phyloP scores from a whole-genome alignment of 2,329 filamentous ascomycete genomes.

The Calonectria montana region DNA sequence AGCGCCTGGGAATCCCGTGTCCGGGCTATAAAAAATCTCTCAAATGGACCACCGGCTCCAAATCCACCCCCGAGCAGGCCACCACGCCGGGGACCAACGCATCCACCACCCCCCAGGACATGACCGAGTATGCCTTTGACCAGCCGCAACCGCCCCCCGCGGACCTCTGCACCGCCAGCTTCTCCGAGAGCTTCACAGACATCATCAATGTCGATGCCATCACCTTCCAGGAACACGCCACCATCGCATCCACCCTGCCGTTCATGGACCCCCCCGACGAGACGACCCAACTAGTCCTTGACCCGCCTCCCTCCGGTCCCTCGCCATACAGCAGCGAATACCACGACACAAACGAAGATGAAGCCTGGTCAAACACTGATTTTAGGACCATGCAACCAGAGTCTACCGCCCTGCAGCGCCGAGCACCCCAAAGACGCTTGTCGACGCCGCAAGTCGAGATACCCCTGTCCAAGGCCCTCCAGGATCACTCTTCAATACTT shows the following conservation, averaged over 20 bases:
- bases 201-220: slow-evolving; percentile 20
- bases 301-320: slow-evolving; percentile 19
- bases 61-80: slow-evolving; percentile 9
- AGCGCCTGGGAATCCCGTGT: slow-evolving; percentile 37
- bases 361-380: slow-evolving; percentile 21
- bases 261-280: slow-evolving; percentile 30
- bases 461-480: slow-evolving; percentile 32
- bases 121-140: slow-evolving; percentile 19
- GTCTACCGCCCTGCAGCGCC: slow-evolving; percentile 1
- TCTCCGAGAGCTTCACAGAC: slow-evolving; percentile 28
- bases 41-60: slow-evolving; percentile 30
- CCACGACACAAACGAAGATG: slow-evolving; percentile 27
- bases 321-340: slow-evolving; percentile 13
- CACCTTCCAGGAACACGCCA: slow-evolving; percentile 1
- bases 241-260: slow-evolving; percentile 23
- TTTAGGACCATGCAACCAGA: slow-evolving; percentile 1
- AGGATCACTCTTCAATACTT: slow-evolving; percentile 63
- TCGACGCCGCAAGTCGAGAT: slow-evolving; percentile 17
- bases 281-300: slow-evolving; percentile 17
- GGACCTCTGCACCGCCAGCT: slow-evolving; percentile 22
- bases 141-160: slow-evolving; percentile 15
- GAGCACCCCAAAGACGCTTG: not conserved
- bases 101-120: slow-evolving; percentile 7
- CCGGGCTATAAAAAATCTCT: slow-evolving; percentile 37
- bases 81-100: slow-evolving; percentile 18